These are phyloP conservation scores for Lichtheimia corymbifera DNA, from an alignment of 371 early-diverging fungal species.

Conservation along the genomic window DNA sequence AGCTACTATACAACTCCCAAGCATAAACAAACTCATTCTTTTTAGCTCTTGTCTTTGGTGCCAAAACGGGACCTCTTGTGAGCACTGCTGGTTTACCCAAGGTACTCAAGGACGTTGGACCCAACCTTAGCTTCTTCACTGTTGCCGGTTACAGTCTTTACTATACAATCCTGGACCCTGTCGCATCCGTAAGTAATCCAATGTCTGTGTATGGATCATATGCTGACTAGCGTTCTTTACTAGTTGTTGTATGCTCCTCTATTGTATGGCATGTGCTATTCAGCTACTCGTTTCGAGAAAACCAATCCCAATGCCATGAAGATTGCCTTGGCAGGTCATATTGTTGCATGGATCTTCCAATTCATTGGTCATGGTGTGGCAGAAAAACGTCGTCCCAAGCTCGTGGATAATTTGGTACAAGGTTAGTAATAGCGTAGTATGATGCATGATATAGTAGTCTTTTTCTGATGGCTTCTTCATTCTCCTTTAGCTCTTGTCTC, in stretches of 20 bases:
- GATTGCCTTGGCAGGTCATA: slow-evolving; percentile 62
- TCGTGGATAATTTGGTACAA: slow-evolving; percentile 85
- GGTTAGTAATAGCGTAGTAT: slow-evolving; percentile 20
- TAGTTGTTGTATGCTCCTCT: slow-evolving; percentile 63
- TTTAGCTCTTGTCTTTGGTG: slow-evolving; percentile 62
- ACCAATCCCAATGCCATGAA: slow-evolving; percentile 53
- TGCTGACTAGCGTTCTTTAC: background rate
- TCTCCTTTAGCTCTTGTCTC: slow-evolving; percentile 75
- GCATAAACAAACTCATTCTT: background rate
- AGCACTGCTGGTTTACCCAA: slow-evolving; percentile 18
- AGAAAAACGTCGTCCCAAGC: slow-evolving; percentile 89
- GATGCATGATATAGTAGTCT: background rate
- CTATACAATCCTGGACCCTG: slow-evolving; percentile 79
- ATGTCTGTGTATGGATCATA: background rate
- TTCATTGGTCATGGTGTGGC: slow-evolving; percentile 85
- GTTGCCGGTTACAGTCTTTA: slow-evolving; percentile 65
- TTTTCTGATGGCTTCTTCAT: slow-evolving; percentile 1
- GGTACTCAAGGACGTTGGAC: slow-evolving; percentile 37
- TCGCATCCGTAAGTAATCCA: slow-evolving; percentile 63
- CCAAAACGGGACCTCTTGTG: slow-evolving; percentile 60
- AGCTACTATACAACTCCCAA: background rate
- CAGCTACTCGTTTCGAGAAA: slow-evolving; percentile 58
- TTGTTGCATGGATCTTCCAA: slow-evolving; percentile 85
- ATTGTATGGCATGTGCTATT: slow-evolving; percentile 56
- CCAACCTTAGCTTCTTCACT: slow-evolving; percentile 61